Evolutionary conservation across 78 protist species (phyloP).

Genomic region (Monosiga brevicollis): DNA sequence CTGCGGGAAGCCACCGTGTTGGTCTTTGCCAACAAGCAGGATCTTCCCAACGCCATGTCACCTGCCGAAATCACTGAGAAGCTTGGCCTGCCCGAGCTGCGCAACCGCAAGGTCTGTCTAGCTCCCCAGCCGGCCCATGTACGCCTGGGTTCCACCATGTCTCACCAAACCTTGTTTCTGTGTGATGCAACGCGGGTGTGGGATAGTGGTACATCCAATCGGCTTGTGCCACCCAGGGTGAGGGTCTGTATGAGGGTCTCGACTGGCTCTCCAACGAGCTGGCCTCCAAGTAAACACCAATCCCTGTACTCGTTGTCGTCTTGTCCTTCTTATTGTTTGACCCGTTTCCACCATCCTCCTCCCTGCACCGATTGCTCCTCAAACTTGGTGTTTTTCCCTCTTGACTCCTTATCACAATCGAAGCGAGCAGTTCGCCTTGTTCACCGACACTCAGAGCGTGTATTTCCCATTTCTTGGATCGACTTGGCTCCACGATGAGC

Average conservation of each 20-base stretch:
- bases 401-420: background rate
- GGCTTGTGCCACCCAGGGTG: slow-evolving; percentile 88
- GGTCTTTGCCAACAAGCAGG: slow-evolving; percentile 89
- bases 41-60: slow-evolving; percentile 88
- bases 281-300: slow-evolving; percentile 3
- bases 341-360: too few relatives aligned
- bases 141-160: background rate
- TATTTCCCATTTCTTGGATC: too few relatives aligned
- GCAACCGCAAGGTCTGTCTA: slow-evolving; percentile 48
- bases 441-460: too few relatives aligned
- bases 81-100: slow-evolving; percentile 81
- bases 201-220: slow-evolving; percentile 74
- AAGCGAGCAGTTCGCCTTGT: background rate
- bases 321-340: background rate
- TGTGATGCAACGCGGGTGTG: background rate
- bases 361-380: too few relatives aligned
- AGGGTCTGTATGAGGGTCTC: slow-evolving; percentile 88
- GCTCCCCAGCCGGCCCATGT: background rate
- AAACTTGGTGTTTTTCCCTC: background rate
- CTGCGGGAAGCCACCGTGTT: slow-evolving; percentile 70
- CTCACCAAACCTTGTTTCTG: background rate
- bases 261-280: slow-evolving; percentile 79
- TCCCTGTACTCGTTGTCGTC: background rate
- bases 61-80: slow-evolving; percentile 88
- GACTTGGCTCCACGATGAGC: too few relatives aligned